phyloP scores from a whole-genome alignment of 345 rosid species.

The Adansonia digitata region DNA sequence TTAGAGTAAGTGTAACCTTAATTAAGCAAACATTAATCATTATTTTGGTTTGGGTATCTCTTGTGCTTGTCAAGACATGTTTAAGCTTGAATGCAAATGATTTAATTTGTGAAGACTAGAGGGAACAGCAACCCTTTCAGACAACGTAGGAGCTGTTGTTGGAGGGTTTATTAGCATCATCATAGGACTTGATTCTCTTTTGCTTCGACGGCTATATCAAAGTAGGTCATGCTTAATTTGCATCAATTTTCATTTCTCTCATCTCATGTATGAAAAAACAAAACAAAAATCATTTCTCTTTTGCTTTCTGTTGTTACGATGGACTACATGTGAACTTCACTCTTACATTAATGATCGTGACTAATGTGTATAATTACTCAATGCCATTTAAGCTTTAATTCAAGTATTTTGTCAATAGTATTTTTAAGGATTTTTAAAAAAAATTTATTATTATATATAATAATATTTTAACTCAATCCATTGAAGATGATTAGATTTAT shows the following conservation, averaged over 20 bases:
- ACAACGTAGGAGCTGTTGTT: background rate
- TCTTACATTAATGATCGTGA: background rate
- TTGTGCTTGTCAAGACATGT: background rate
- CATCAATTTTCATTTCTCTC: background rate
- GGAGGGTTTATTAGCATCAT: slow-evolving; percentile 4
- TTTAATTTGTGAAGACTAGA: background rate
- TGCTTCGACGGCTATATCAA: background rate
- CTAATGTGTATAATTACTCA: background rate
- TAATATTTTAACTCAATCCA: no score
- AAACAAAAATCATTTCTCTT: no score
- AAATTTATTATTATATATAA: no score
- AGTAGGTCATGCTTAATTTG: background rate
- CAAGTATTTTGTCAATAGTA: no score
- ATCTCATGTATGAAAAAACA: no score
- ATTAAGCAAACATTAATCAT: background rate
- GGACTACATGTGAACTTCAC: background rate
- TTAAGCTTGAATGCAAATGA: background rate
- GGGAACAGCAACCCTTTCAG: background rate
- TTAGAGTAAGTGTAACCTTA: background rate
- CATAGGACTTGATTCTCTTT: background rate
- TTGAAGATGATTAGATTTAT: no score
- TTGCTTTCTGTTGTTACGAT: background rate
- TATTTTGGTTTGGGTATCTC: background rate
- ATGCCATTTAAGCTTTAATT: background rate
- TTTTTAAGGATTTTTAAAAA: no score